A percentile compares a stretch with the other conserved stretches of the same genome.
These are phyloP conservation scores for Coniochaeta hoffmannii DNA, from an alignment of 2,329 filamentous ascomycete species.

Conservation along the genomic window DNA sequence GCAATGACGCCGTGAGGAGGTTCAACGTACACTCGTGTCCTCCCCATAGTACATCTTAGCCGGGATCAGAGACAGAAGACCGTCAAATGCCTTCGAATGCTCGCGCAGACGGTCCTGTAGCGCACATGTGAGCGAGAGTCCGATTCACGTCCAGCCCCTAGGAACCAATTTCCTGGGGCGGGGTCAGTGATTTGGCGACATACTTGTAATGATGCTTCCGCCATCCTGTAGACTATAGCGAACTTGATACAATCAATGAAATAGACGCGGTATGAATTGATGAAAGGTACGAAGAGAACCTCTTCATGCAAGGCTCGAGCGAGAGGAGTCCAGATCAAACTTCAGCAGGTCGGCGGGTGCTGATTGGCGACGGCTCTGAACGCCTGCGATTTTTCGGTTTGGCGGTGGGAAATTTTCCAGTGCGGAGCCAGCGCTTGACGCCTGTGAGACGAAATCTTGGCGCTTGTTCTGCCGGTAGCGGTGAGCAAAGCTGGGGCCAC, in stretches of 20 bases:
- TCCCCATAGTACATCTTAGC: conserved; percentile 87
- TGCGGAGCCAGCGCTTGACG: conserved; percentile 5
- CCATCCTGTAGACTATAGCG: conserved; percentile 24
- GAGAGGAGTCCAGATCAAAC: background rate
- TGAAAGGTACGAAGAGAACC: background rate
- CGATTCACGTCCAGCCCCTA: conserved; percentile 14
- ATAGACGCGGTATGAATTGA: background rate
- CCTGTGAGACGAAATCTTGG: conserved; percentile 11
- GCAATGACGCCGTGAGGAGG: too few species aligned
- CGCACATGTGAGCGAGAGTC: background rate
- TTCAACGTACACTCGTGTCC: conserved; percentile 66
- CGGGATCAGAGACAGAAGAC: conserved; percentile 78
- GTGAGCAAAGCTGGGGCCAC: conserved; percentile 2
- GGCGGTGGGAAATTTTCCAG: conserved; percentile 17
- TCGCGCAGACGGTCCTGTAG: conserved; percentile 47
- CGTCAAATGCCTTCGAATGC: conserved; percentile 72
- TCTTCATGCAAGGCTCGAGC: background rate
- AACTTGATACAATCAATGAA: background rate
- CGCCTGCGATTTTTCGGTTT: conserved; percentile 4
- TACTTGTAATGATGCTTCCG: conserved; percentile 39
- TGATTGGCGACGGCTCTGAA: conserved; percentile 12
- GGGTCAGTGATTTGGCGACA: conserved; percentile 18
- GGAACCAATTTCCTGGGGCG: conserved; percentile 5
- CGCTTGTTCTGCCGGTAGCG: conserved; percentile 10
- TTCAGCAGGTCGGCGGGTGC: background rate